Evolutionary conservation across 2,329 filamentous ascomycete genomes (phyloP).

Genomic region (Oidium heveae): DNA sequence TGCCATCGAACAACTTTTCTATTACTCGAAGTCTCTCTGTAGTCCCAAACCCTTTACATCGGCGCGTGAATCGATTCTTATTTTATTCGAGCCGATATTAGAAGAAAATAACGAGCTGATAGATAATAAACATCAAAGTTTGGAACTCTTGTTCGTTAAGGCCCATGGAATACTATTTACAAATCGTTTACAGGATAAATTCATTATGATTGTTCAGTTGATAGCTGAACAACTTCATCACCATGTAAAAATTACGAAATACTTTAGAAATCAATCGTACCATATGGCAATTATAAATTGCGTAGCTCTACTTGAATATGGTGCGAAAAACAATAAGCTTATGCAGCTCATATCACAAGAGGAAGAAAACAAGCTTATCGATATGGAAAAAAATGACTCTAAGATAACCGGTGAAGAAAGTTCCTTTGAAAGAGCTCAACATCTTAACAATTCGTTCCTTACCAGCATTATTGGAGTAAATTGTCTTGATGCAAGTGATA

Average conservation of each 20-base stretch:
- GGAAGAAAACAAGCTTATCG: constrained; percentile 2
- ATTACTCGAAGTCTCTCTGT: constrained; percentile 45
- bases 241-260: constrained; percentile 27
- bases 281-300: constrained; percentile 26
- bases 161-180: constrained; percentile 40
- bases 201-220: constrained; percentile 19
- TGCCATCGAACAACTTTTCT: constrained; percentile 44
- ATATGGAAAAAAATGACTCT: neutral
- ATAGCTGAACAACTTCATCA: constrained; percentile 29
- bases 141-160: constrained; percentile 36
- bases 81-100: constrained; percentile 36
- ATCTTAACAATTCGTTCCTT: constrained; percentile 6
- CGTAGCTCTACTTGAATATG: constrained; percentile 12
- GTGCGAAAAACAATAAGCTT: constrained; percentile 9
- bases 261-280: constrained; percentile 22
- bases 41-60: constrained; percentile 30
- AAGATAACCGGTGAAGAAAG: neutral
- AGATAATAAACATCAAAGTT: constrained; percentile 16
- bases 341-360: constrained; percentile 7
- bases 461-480: constrained; percentile 8
- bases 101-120: constrained; percentile 15
- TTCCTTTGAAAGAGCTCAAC: constrained; percentile 7
- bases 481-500: constrained; percentile 3
- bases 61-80: constrained; percentile 45
- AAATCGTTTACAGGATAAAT: constrained; percentile 20